phyloP scores from a whole-genome alignment of 164 flowering plant species.

The Euptelea pleiosperma region DNA sequence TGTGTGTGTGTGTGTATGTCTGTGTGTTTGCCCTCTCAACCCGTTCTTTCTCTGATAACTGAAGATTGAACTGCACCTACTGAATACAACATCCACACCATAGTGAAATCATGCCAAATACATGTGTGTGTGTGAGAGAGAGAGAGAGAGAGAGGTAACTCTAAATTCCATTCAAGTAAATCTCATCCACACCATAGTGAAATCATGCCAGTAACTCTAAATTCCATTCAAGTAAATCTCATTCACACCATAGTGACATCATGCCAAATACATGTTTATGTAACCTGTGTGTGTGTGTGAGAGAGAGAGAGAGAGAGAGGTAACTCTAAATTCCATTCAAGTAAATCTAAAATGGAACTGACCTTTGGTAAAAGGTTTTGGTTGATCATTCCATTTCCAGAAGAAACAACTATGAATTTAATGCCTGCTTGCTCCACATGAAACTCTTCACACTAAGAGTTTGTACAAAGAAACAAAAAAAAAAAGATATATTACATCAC shows the following conservation, averaged over 20 bases:
- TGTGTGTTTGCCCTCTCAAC: constrained; percentile 70
- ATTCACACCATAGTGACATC: background rate
- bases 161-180: background rate
- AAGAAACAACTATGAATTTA: constrained; percentile 45
- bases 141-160: constrained; percentile 1
- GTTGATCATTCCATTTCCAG: constrained; percentile 38
- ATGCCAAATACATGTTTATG: background rate
- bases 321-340: background rate
- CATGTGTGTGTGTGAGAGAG: no score
- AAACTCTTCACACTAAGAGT: constrained; percentile 57
- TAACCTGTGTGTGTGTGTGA: background rate
- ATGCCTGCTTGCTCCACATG: constrained; percentile 54
- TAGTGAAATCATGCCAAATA: background rate
- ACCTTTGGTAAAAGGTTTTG: constrained; percentile 81
- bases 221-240: background rate
- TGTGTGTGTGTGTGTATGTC: no score
- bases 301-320: constrained; percentile 3
- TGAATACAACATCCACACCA: constrained; percentile 10
- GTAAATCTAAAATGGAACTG: constrained; percentile 12
- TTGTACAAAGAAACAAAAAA: no score
- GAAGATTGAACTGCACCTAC: constrained; percentile 89
- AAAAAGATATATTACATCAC: constrained; percentile 19
- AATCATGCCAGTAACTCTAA: background rate
- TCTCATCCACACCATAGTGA: background rate
- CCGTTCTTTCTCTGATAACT: constrained; percentile 79